A percentile compares a stretch with the other conserved stretches of the same genome.
Evolutionary conservation across 805 yeast genomes (phyloP).

Genomic region (Kazachstania bromeliacearum): DNA sequence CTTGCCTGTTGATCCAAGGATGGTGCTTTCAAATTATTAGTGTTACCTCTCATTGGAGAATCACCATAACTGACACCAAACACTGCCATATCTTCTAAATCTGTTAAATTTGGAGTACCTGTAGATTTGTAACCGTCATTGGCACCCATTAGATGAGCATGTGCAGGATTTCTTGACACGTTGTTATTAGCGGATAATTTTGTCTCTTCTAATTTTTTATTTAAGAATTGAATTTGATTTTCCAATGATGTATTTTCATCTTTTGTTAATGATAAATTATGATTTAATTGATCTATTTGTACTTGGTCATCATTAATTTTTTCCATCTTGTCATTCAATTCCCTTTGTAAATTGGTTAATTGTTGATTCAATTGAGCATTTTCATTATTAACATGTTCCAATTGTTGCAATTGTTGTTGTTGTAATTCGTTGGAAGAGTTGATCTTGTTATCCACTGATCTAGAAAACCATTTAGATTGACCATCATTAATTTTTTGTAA

Average conservation of each 20-base stretch:
- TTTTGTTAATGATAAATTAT: conserved; percentile 1
- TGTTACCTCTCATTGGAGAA: conserved; percentile 13
- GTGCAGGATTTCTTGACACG: conserved; percentile 1
- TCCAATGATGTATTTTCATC: conserved; percentile 2
- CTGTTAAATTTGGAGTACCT: conserved; percentile 28
- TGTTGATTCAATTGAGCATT: conserved; percentile 8
- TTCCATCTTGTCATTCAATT: conserved; percentile 12
- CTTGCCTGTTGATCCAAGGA: conserved; percentile 4
- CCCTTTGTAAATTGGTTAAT: conserved; percentile 11
- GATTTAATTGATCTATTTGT: conserved; percentile 4
- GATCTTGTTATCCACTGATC: conserved; percentile 9
- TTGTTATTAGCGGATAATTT: neutral
- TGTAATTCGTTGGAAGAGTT: neutral
- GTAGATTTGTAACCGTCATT: conserved; percentile 16
- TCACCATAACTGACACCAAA: conserved; percentile 25
- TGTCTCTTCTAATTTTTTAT: neutral
- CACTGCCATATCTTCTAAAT: conserved; percentile 27
- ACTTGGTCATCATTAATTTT: conserved; percentile 5
- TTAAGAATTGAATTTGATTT: conserved; percentile 2
- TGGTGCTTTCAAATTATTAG: conserved; percentile 1
- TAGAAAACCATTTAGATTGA: conserved; percentile 27
- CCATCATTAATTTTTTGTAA: conserved; percentile 41
- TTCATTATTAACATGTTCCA: conserved; percentile 6
- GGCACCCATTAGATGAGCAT: neutral
- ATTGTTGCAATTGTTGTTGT: neutral